A percentile compares a stretch with the other conserved stretches of the same genome.
These are phyloP conservation scores for Amanita pseudoporphyria DNA, from an alignment of 768 basidiomycete genomes.

Conservation along the genomic window DNA sequence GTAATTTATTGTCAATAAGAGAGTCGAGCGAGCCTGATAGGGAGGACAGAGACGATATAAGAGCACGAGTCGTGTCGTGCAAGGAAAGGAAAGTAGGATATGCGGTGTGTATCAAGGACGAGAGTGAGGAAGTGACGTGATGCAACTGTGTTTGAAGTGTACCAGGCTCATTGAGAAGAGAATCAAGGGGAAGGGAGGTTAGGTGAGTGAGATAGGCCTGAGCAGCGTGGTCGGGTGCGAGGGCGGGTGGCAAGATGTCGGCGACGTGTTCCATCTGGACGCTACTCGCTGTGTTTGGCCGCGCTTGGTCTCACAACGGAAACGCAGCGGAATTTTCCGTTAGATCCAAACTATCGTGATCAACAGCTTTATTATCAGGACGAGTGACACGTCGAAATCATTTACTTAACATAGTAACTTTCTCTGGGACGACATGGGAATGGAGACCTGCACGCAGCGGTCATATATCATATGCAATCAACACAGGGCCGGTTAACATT, in stretches of 20 bases:
- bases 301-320: neutral
- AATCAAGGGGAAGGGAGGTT: slow-evolving; percentile 52
- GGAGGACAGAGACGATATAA: slow-evolving; percentile 62
- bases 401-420: too few species aligned
- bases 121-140: slow-evolving; percentile 82
- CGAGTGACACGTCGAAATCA: too few species aligned
- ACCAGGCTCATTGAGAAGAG: slow-evolving; percentile 66
- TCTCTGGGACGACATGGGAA: too few species aligned
- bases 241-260: slow-evolving; percentile 3
- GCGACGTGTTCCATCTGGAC: neutral
- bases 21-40: slow-evolving; percentile 66
- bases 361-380: too few species aligned
- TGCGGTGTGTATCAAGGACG: slow-evolving; percentile 82
- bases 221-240: slow-evolving; percentile 12
- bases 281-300: neutral
- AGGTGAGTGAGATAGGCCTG: slow-evolving; percentile 57
- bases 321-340: too few species aligned
- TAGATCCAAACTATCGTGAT: too few species aligned
- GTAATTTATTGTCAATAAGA: slow-evolving; percentile 59
- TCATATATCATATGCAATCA: too few species aligned
- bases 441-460: too few species aligned
- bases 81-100: slow-evolving; percentile 90
- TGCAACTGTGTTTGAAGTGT: slow-evolving; percentile 76
- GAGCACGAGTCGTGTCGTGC: slow-evolving; percentile 67
- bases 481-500: too few species aligned